A percentile compares a stretch with the other conserved stretches of the same genome.
These are phyloP conservation scores for Fusarium siculi DNA, from an alignment of 2,329 filamentous ascomycete genomes.

Conservation along the genomic window DNA sequence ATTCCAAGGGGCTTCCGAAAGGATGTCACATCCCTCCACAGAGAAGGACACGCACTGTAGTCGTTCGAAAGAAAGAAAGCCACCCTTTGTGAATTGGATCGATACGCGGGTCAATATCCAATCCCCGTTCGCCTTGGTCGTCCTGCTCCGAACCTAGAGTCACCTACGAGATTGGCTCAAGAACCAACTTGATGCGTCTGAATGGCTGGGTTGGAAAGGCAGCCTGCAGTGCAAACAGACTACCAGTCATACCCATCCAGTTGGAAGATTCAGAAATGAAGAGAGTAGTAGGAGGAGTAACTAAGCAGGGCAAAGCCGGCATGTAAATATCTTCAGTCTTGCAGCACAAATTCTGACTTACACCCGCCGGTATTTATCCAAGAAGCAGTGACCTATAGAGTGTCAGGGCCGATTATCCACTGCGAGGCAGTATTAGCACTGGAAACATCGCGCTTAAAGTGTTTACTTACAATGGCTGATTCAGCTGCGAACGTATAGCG, in stretches of 20 bases:
- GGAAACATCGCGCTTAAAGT: too few relatives aligned
- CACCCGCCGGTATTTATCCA: background rate
- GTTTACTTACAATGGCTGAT: background rate
- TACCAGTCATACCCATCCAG: background rate
- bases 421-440: background rate
- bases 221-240: background rate
- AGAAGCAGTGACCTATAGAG: background rate
- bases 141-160: background rate
- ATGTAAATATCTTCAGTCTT: background rate
- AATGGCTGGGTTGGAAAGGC: background rate
- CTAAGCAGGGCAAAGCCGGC: background rate
- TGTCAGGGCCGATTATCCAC: background rate
- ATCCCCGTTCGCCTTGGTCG: too few relatives aligned
- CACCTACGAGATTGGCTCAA: background rate
- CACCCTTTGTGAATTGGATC: rapidly evolving
- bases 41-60: background rate
- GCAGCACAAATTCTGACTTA: too few relatives aligned
- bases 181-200: background rate
- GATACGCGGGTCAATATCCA: too few relatives aligned
- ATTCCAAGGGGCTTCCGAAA: background rate
- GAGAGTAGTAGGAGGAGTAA: background rate
- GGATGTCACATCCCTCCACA: background rate
- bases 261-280: background rate
- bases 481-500: background rate
- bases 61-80: background rate